Base-by-base conservation (phyloP, 345 rosid species). In the Gossypium mustelinum region DNA sequence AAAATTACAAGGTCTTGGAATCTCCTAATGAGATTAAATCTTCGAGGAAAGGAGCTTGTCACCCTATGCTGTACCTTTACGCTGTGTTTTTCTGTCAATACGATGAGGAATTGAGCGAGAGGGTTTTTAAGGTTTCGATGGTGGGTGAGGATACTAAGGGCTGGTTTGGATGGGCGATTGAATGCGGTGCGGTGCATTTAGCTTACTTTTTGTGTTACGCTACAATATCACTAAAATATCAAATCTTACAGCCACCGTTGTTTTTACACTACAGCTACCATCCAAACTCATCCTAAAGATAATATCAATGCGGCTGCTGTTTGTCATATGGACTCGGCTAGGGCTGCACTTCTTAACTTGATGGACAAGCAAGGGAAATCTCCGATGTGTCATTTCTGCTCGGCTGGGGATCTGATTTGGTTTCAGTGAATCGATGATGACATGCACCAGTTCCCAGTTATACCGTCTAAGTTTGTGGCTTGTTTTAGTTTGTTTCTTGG, bases 271-370 rank as follows among this genome's bases (percentile, higher is more conserved):
- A 1, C 22, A 22, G 22, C 22, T 22, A 22, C 24, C 24, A 22
- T 22, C 1, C 24, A 22, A 22, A 22, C 24, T 22, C 24, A 22
- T 22, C 24, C 24, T 22, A 84, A 84, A 48, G 85, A 82, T 6
- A 57, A 9, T 25, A 80, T 84, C 3, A 73, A 77, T 8, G 87
- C 87, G 17, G 48, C 78, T 39, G 81, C 82, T 4, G 82, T 82
- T 47, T 85, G 86, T 25, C 90, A 85, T 77, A 72, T 82, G 84
- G 87, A 87, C 47, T 80, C 88, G 0, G 78, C 88, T 18, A 64
- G 50, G 0, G 68, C 68, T 14, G 50, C 68, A 24, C 50, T 64
- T 64, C 50, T 41, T 64, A 64, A 41, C 48, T 48, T 41, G 24
- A 39, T 48, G 12, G 25, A 64, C 50, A 64, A 64, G 68, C 68